These are phyloP conservation scores for Arctostaphylos glauca DNA, from an alignment of 148 eudicot species.

Conservation along the genomic window DNA sequence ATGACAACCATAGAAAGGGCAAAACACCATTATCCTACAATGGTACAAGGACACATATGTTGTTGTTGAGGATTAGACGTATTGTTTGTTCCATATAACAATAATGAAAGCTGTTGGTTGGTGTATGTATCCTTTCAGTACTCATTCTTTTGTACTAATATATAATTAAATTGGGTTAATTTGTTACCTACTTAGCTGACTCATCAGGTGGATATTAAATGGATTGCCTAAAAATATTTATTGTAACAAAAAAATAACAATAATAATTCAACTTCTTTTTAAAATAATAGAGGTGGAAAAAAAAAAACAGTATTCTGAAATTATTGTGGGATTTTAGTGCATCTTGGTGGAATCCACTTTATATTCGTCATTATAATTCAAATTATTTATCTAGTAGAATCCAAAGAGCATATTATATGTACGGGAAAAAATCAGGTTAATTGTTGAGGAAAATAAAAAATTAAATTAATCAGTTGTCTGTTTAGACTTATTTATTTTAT, in stretches of 20 bases:
- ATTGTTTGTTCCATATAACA: not conserved
- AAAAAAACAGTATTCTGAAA: not conserved
- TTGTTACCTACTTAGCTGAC: not conserved
- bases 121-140: not conserved
- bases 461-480: too few species aligned
- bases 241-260: not conserved
- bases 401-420: too few species aligned
- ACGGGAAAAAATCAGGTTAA: too few species aligned
- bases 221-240: not conserved
- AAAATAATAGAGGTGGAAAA: not conserved
- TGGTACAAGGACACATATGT: not conserved
- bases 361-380: too few species aligned
- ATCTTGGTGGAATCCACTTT: too few species aligned
- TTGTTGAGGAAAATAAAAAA: too few species aligned
- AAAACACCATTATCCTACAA: too few species aligned
- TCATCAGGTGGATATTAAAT: not conserved
- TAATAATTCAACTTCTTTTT: not conserved
- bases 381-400: too few species aligned
- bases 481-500: too few species aligned
- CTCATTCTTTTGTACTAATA: not conserved
- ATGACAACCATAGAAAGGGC: too few species aligned
- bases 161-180: not conserved
- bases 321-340: too few species aligned
- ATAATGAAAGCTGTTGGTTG: slow-evolving; percentile 4
- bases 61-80: not conserved